Evolutionary conservation across 2,329 filamentous ascomycete species (phyloP).

Genomic region (Neofusicoccum kwambonambiense): DNA sequence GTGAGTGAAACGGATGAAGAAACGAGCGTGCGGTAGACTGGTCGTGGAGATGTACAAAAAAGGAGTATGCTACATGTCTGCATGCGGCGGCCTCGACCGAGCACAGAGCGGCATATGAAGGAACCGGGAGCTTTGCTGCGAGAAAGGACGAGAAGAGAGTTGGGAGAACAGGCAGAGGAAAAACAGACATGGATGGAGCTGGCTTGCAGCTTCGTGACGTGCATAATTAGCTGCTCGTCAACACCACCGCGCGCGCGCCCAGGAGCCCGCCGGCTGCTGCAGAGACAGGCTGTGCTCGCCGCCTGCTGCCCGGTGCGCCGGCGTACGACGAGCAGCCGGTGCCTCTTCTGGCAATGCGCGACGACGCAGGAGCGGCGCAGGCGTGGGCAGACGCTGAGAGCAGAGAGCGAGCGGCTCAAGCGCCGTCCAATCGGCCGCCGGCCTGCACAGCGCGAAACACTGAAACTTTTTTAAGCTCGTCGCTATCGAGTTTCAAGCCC

Average conservation of each 20-base stretch:
- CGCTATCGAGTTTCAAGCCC: constrained; percentile 16
- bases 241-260: constrained; percentile 4
- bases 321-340: constrained; percentile 6
- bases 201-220: constrained; percentile 17
- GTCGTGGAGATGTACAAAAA: constrained; percentile 17
- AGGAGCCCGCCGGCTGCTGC: neutral
- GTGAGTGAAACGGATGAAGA: constrained; percentile 29
- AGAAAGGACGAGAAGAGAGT: constrained; percentile 16
- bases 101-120: constrained; percentile 12
- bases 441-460: constrained; percentile 11
- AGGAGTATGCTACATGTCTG: constrained; percentile 18
- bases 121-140: constrained; percentile 8
- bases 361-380: constrained; percentile 4
- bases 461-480: constrained; percentile 17
- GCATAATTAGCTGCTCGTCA: constrained; percentile 18
- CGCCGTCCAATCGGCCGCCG: constrained; percentile 11
- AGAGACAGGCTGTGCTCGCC: neutral
- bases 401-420: constrained; percentile 16
- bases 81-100: constrained; percentile 8
- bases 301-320: constrained; percentile 10
- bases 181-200: constrained; percentile 20
- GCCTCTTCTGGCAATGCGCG: constrained; percentile 15
- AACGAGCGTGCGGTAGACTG: constrained; percentile 24
- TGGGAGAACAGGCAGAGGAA: constrained; percentile 12
- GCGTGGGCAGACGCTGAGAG: constrained; percentile 5